Base-by-base conservation (phyloP, 805 yeast genomes). In the Candida glaebosa region DNA sequence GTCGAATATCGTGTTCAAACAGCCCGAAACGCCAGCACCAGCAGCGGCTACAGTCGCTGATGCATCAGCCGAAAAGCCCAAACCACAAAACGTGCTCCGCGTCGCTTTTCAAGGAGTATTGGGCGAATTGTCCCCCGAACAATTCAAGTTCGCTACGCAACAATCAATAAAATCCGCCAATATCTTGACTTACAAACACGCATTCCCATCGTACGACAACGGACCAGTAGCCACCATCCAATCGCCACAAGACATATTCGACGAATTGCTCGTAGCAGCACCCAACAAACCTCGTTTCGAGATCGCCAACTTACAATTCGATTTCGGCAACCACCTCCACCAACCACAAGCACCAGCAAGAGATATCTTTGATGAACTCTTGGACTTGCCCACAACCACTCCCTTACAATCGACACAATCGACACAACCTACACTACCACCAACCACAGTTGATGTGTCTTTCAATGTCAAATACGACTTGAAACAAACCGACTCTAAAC, bases 1-100 rank as follows among this genome's bases (percentile, higher is more conserved):
- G 45, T 75, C 87, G 32, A 78, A 84, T 60, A 79, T 89, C 46
- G 75, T 76, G 38, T 50, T 75, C 37, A 71, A 69, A 26, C 58
- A 62, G 17, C 63, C 67, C 28, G 48, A 38, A 9, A 42, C 47
- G 8, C 43, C 47, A n/a, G 43, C 51, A n/a, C 50, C 45, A 18
- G 42, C 41, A 20, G 30, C 31, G 15, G 37, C 37, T 26, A 44
- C 39, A n/a, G 31, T 31, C n/a, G 44, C 44, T 14, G 43, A 38
- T 24, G 44, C 38, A n/a, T 32, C 35, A 28, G 20, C 18, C 12
- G 52, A 47, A 34, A 50, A 50, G 16, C 56, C 60, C n/a, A 56
- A 54, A 39, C 70, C 71, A 18, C 39, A 49, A 31, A 65, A 65
- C 42, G 41, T 65, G 31, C 40, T 62, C 33, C n/a, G 15, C 22